Evolutionary conservation across 2,329 filamentous ascomycete genomes (phyloP), one percentile per base, ranked within the genome.

Genomic region (Emericellopsis atlantica): DNA sequence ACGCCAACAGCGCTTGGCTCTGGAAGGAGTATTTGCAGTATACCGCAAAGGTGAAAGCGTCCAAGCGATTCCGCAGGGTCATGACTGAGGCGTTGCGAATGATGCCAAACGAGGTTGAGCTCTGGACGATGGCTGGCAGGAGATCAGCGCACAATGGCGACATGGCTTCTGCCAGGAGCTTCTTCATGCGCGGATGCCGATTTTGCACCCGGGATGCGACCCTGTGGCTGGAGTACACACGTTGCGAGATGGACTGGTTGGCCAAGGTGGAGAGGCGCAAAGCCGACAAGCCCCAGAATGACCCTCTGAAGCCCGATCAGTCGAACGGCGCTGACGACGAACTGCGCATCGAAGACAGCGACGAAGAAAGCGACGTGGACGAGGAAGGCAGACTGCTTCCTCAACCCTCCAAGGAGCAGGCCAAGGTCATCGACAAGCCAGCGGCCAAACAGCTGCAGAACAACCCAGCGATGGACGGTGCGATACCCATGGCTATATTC

Each of bases 21-120:
- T 98, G 92, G 92, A 79, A 84, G 59, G 84, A 89, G 54, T 95
- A 95, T 55, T 79, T 96, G 44, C 76, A 82, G 44, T 96, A 86
- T 58, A 81, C 85, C 14, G 73, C 79, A 51, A 74, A 77, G 48
- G 70, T 79, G 54, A 80, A 75, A 51, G 76, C 79, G 6, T 70
- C 70, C 14, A 81, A 81, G 61, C 67, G 77, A 33, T 81, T 79
- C 64, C 79, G 75, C 60, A 70, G 68, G 44, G 66, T 75, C 48
- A 70, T 81, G 62, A 79, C 74, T 16, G 66, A 78, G 37, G 84
- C 86, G 14, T 68, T 96, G 49, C 76, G 90, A 48, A 72, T 98
- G 62, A 88, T 94, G 62, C 90, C 92, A 14, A 78, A 79, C 40
- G 86, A 90, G 50, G 70, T 81, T 8, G 81, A 84, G 43, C 65